Conservation (phyloP, 306 rosid genomes). For the Macrotyloma uniflorum region DNA sequence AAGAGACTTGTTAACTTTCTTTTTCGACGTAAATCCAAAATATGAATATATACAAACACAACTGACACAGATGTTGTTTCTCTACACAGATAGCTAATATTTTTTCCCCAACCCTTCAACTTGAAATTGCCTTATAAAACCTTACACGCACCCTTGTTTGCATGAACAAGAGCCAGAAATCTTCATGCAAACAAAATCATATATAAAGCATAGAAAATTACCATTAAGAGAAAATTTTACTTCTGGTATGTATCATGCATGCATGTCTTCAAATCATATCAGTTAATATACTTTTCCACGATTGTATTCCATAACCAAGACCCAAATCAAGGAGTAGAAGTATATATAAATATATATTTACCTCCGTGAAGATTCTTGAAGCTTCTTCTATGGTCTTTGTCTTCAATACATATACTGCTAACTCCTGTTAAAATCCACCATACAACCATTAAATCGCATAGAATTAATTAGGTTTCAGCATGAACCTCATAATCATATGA, state of each 20-base stretch:
- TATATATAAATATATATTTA: neutral
- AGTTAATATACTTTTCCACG: neutral
- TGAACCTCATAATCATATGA: neutral
- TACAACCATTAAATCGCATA: neutral
- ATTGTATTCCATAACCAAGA: neutral
- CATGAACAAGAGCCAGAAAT: neutral
- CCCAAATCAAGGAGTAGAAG: neutral
- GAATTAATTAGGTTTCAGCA: neutral
- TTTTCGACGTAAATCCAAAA: too few species aligned
- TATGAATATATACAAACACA: too few species aligned
- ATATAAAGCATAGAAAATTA: neutral
- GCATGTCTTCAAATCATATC: too few species aligned
- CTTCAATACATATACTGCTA: conserved; percentile 60
- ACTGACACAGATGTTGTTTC: too few species aligned
- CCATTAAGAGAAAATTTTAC: neutral
- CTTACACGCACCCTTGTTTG: neutral
- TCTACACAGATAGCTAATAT: neutral
- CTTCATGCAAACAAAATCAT: neutral
- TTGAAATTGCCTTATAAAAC: neutral
- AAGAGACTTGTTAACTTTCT: too few species aligned
- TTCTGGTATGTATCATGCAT: too few species aligned
- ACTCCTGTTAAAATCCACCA: conserved; percentile 46
- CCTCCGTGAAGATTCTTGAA: conserved; percentile 69
- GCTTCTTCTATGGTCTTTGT: conserved; percentile 70
- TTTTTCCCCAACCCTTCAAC: neutral